These are phyloP conservation scores for Rhodosporidiobolus sp. DNA, from an alignment of 768 basidiomycete species.

Conservation along the genomic window DNA sequence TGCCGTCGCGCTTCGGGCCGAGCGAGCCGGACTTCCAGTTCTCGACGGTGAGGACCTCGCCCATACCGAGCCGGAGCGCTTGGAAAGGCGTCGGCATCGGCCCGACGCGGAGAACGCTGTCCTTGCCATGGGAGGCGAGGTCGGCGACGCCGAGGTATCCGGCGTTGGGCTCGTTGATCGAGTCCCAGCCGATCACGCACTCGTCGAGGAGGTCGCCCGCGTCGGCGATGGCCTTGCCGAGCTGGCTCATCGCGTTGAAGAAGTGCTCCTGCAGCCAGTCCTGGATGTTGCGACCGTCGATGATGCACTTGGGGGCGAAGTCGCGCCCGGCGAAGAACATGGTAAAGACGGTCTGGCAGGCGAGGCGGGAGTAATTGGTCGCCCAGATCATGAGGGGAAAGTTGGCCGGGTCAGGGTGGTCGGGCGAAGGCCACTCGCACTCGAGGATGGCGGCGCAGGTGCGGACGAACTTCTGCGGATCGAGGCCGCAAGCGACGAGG, in stretches of 20 bases:
- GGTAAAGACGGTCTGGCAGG: conserved; percentile 84
- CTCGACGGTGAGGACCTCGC: conserved; percentile 73
- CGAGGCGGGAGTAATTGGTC: conserved; percentile 87
- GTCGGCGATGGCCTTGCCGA: conserved; percentile 50
- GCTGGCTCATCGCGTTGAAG: conserved; percentile 37
- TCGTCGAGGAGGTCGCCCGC: conserved; percentile 74
- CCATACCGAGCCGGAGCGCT: conserved; percentile 82
- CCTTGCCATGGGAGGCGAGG: conserved; percentile 61
- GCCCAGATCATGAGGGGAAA: conserved; percentile 96
- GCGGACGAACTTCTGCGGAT: conserved; percentile 76
- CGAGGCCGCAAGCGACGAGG: conserved; percentile 79
- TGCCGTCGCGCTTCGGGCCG: conserved; percentile 71
- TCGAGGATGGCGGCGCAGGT: conserved; percentile 85
- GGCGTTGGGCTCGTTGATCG: conserved; percentile 88
- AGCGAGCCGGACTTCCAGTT: conserved; percentile 74
- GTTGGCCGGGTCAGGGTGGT: conserved; percentile 63
- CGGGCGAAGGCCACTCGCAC: conserved; percentile 73
- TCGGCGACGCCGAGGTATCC: conserved; percentile 72
- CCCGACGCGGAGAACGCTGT: conserved; percentile 79
- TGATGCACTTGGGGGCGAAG: conserved; percentile 84
- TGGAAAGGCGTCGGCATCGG: conserved; percentile 81
- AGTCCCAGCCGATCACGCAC: conserved; percentile 95
- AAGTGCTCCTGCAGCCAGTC: conserved; percentile 47
- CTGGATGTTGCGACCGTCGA: conserved; percentile 89
- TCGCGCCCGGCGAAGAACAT: conserved; percentile 87